These are phyloP conservation scores for Populus tomentosa DNA, from an alignment of 441 rosid species.

Conservation along the genomic window DNA sequence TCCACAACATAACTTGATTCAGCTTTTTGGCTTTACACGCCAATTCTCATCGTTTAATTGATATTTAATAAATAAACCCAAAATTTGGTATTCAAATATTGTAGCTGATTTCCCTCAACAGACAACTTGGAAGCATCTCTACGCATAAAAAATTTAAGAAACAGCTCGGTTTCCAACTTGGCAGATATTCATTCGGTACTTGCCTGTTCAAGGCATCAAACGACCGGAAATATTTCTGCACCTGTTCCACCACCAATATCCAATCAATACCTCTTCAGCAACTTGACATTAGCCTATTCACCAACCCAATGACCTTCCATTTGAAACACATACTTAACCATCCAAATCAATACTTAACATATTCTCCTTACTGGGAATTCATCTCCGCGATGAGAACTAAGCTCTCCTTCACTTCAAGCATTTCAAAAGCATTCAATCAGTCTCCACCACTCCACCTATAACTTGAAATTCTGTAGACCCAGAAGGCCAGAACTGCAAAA, in stretches of 20 bases:
- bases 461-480: conserved; percentile 1
- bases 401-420: neutral
- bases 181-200: neutral
- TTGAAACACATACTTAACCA: conserved; percentile 1
- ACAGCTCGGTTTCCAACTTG: neutral
- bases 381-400: neutral
- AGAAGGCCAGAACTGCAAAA: conserved; percentile 6
- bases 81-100: neutral
- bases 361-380: neutral
- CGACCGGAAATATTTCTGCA: neutral
- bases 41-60: neutral
- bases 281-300: conserved; percentile 4
- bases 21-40: neutral
- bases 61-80: neutral
- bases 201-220: neutral
- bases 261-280: neutral
- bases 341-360: neutral
- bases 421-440: conserved; percentile 9
- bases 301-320: neutral
- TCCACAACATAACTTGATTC: neutral
- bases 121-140: neutral
- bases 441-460: neutral
- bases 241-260: neutral
- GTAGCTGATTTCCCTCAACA: neutral
- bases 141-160: neutral